Conservation (phyloP, 768 basidiomycete genomes). For the Panaeolus papilionaceus region DNA sequence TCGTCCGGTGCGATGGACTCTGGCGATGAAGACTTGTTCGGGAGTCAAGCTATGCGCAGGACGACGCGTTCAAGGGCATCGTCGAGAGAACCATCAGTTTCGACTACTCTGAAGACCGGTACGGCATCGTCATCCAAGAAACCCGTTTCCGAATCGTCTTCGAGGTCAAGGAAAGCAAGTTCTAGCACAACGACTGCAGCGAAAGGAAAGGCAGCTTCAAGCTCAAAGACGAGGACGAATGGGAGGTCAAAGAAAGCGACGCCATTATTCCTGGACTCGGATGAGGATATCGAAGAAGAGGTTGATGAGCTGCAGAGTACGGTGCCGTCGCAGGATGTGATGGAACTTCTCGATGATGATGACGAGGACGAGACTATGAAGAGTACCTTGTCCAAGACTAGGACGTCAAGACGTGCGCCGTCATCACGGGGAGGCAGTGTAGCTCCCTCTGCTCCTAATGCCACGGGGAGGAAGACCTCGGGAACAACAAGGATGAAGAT, state of each 20-base stretch:
- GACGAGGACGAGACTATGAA: conserved; percentile 35
- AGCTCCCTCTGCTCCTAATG: conserved; percentile 9
- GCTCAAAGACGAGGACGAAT: conserved; percentile 29
- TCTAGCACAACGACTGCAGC: conserved; percentile 31
- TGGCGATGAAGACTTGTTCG: conserved; percentile 38
- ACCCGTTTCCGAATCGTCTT: conserved; percentile 18
- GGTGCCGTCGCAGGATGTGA: conserved; percentile 19
- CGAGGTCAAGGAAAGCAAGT: conserved; percentile 30
- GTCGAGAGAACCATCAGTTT: background rate
- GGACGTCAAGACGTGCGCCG: conserved; percentile 21
- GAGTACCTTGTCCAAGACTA: conserved; percentile 29
- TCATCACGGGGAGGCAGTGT: background rate
- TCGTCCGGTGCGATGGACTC: conserved; percentile 26
- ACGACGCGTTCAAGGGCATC: conserved; percentile 1
- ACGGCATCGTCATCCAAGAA: conserved; percentile 10
- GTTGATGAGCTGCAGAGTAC: conserved; percentile 27
- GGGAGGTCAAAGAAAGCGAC: conserved; percentile 36
- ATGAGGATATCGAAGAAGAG: conserved; percentile 44
- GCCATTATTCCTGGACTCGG: conserved; percentile 59
- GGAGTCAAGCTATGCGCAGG: background rate
- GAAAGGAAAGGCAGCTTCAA: conserved; percentile 12
- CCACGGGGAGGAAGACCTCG: conserved; percentile 22
- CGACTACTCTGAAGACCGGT: background rate
- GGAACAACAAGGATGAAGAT: conserved; percentile 36
- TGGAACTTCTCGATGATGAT: conserved; percentile 15